Conservation (phyloP, 2,329 filamentous ascomycete genomes). For the Paradendryphiella salina region DNA sequence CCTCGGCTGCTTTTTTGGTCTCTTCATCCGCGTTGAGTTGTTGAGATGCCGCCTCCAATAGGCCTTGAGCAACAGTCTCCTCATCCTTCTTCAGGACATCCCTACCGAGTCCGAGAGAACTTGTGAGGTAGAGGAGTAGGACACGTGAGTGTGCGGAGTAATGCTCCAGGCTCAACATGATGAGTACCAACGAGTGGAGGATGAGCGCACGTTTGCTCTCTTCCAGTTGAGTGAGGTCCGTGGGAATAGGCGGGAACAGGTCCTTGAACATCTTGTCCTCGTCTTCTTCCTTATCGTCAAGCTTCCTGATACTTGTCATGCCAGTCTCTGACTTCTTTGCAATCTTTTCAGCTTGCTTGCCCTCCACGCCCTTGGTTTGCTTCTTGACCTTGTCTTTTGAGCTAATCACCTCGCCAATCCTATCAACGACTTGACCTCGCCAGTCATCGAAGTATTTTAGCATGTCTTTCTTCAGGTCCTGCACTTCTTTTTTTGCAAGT, state of each 20-base stretch:
- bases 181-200: slow-evolving; percentile 70
- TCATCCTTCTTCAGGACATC: slow-evolving; percentile 71
- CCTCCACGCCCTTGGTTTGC: slow-evolving; percentile 32
- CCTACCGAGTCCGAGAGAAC: slow-evolving; percentile 69
- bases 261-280: slow-evolving; percentile 48
- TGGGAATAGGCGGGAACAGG: slow-evolving; percentile 49
- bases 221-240: slow-evolving; percentile 58
- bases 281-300: slow-evolving; percentile 34
- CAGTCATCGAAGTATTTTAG: slow-evolving; percentile 78
- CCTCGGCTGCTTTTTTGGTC: slow-evolving; percentile 70
- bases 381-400: slow-evolving; percentile 42
- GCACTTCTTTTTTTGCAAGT: slow-evolving; percentile 55
- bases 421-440: slow-evolving; percentile 69
- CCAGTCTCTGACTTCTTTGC: slow-evolving; percentile 37
- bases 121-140: slow-evolving; percentile 69
- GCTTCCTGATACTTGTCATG: slow-evolving; percentile 31
- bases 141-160: slow-evolving; percentile 75
- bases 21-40: slow-evolving; percentile 78
- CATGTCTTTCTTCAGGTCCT: slow-evolving; percentile 70
- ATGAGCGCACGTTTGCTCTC: slow-evolving; percentile 67
- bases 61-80: slow-evolving; percentile 70
- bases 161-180: slow-evolving; percentile 75
- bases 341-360: slow-evolving; percentile 23
- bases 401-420: slow-evolving; percentile 68
- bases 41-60: slow-evolving; percentile 71